These are phyloP conservation scores for Yamadazyma buinensis DNA, from an alignment of 1,139 yeast genomes.

Conservation along the genomic window DNA sequence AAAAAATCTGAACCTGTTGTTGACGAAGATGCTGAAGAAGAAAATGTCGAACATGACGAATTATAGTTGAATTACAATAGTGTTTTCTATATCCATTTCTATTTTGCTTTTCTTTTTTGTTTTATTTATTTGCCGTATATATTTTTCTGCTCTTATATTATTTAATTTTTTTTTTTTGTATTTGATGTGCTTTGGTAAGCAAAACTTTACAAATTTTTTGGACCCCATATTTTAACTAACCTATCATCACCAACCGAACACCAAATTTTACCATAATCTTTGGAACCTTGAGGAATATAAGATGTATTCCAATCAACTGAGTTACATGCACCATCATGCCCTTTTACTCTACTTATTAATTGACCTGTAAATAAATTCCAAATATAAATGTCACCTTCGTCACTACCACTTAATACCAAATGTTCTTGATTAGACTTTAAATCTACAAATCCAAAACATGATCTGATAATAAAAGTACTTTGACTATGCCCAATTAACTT, in stretches of 20 bases:
- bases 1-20: conserved; percentile 23
- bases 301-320: conserved; percentile 71
- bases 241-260: conserved; percentile 87
- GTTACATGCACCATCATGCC: conserved; percentile 67
- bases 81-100: no score
- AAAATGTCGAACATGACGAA: conserved; percentile 36
- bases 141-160: conserved; percentile 1
- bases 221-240: conserved; percentile 64
- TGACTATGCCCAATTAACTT: conserved; percentile 73
- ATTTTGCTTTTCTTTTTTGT: neutral
- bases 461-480: conserved; percentile 65
- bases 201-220: conserved; percentile 16
- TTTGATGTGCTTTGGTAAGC: no score
- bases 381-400: conserved; percentile 72
- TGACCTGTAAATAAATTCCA: conserved; percentile 81
- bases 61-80: conserved; percentile 13
- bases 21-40: conserved; percentile 10
- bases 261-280: conserved; percentile 52
- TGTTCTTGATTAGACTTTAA: conserved; percentile 51
- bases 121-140: neutral
- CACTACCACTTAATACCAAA: conserved; percentile 76
- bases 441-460: conserved; percentile 63
- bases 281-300: conserved; percentile 18
- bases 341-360: conserved; percentile 54
- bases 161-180: conserved; percentile 1